Conservation (phyloP, 2,329 filamentous ascomycete species). For the Fonsecaea pedrosoi region DNA sequence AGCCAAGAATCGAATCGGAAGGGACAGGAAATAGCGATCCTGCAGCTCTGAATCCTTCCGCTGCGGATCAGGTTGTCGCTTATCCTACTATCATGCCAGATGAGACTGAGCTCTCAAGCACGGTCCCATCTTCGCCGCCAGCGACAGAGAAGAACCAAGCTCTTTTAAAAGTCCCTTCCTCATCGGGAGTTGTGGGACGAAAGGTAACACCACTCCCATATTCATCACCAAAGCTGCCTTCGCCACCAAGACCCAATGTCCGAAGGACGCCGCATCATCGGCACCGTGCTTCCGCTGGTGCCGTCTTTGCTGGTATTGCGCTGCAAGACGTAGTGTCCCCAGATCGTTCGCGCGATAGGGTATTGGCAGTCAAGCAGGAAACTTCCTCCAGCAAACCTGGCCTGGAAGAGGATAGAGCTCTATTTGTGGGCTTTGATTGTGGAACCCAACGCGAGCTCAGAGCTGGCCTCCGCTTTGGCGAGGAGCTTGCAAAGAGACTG, state of each 20-base stretch:
- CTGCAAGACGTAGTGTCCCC: conserved; percentile 36
- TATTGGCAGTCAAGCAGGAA: conserved; percentile 24
- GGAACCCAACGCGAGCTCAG: conserved; percentile 50
- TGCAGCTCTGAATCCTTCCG: conserved; percentile 5
- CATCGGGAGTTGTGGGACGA: conserved; percentile 25
- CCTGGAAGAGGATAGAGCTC: conserved; percentile 13
- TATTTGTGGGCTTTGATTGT: conserved; percentile 45
- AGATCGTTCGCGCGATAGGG: conserved; percentile 20
- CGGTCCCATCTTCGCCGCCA: conserved; percentile 39
- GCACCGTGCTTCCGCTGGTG: conserved; percentile 33
- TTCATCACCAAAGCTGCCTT: conserved; percentile 39
- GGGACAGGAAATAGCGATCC: not conserved
- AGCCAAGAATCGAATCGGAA: not conserved
- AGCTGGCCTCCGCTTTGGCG: conserved; percentile 51
- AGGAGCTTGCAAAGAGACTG: conserved; percentile 50
- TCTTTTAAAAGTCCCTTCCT: conserved; percentile 26
- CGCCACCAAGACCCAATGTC: conserved; percentile 40
- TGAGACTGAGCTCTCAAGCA: conserved; percentile 38
- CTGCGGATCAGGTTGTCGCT: not conserved
- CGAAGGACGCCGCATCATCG: conserved; percentile 32
- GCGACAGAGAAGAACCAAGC: conserved; percentile 16
- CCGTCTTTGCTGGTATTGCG: conserved; percentile 32
- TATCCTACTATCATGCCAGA: conserved; percentile 19
- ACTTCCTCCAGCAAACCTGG: conserved; percentile 13
- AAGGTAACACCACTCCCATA: conserved; percentile 37